Percentiles rank a stretch among this genome's conserved stretches.
Conservation (phyloP, 2,329 filamentous ascomycete species). For the Tolypocladium tropicale region DNA sequence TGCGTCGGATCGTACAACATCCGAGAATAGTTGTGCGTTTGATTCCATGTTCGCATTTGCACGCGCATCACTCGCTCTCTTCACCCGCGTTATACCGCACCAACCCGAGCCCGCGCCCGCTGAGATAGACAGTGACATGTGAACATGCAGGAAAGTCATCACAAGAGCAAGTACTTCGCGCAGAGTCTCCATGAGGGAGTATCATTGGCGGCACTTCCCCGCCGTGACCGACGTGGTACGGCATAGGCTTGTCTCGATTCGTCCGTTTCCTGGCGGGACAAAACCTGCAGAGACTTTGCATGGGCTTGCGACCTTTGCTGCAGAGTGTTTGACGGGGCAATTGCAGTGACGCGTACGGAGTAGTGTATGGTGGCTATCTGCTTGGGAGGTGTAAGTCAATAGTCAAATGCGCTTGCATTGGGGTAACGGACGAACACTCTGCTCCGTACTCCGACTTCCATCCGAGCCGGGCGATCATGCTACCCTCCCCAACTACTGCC, state of each 20-base stretch:
- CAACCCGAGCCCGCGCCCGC: neutral
- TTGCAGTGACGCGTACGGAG: neutral
- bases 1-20: neutral
- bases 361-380: neutral
- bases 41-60: neutral
- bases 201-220: neutral
- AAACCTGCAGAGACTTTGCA: neutral
- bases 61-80: neutral
- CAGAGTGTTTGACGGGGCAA: neutral
- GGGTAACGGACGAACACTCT: neutral
- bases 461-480: slow-evolving; percentile 4
- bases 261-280: neutral
- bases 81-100: slow-evolving; percentile 1
- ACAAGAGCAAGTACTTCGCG: neutral
- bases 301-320: neutral
- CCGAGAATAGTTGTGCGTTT: neutral
- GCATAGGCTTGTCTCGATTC: neutral
- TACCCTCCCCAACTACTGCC: slow-evolving; percentile 2
- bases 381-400: neutral
- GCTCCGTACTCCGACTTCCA: neutral
- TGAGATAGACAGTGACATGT: neutral
- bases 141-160: neutral
- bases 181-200: neutral
- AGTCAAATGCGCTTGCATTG: neutral
- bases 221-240: neutral